phyloP scores from a whole-genome alignment of 73 alveolate species.

The Tetrahymena malaccensis region DNA sequence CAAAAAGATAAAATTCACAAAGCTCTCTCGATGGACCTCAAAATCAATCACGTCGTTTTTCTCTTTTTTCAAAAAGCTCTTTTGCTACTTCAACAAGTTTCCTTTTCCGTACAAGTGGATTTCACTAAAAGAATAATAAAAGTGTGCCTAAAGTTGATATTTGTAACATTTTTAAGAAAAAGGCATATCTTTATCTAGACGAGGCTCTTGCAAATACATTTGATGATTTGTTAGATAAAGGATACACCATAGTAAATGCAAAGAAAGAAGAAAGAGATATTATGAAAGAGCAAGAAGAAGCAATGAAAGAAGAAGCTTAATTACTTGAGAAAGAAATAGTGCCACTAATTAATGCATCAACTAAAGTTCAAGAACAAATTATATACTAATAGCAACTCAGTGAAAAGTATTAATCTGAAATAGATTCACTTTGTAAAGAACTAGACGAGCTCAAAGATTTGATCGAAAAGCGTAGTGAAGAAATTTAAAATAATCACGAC shows the following conservation, averaged over 20 bases:
- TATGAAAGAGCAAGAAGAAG: not conserved
- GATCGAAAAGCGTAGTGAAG: not conserved
- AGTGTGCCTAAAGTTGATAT: not conserved
- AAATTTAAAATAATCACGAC: not conserved
- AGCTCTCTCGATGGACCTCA: not conserved
- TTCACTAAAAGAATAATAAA: not conserved
- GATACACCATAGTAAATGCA: not conserved
- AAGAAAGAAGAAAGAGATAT: not conserved
- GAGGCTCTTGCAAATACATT: not conserved
- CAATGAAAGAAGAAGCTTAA: not conserved
- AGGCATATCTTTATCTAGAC: not conserved
- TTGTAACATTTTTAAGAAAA: not conserved
- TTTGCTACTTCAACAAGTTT: not conserved
- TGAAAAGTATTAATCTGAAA: not conserved
- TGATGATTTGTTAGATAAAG: not conserved
- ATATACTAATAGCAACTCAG: not conserved
- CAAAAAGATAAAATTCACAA: not conserved
- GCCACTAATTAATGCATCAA: not conserved
- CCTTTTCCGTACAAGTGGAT: not conserved
- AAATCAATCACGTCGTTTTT: not conserved
- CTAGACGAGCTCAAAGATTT: not conserved
- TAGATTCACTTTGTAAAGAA: not conserved
- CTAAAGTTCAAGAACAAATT: not conserved
- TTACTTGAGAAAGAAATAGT: not conserved
- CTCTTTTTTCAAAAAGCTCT: not conserved